Base-by-base conservation (phyloP, 768 basidiomycete species). In the Agaricus subrufescens region DNA sequence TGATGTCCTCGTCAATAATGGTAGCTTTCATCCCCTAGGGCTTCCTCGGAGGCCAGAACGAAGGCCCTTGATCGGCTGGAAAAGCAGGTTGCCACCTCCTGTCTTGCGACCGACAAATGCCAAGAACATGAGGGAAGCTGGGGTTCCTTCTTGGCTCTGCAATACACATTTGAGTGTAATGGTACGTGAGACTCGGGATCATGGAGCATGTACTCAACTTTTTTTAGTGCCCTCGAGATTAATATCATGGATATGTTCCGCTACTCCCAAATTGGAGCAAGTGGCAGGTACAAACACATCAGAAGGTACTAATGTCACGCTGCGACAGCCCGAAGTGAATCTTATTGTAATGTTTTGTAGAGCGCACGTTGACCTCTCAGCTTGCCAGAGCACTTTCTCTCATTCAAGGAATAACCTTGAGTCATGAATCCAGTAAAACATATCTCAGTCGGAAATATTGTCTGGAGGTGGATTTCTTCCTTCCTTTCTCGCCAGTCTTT, bases 141-240 rank as follows among this genome's bases (percentile, higher is more conserved):
- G 60, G 73, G 76, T 38, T 68, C 71, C 46, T 89, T 91, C 68
- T 65, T 85, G 19, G 75, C 80, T 9, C 71, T 91, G 42, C 91
- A 94, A 65, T 82, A 88, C 61, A 83, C 83, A 0, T 92, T 94
- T 61, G 87, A 93, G 67, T 90, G 86, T 68, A 94, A 94, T 64
- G 75, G 91, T 91, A 62, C 58, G 87, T 14, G 30, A 25, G 15
- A 65, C 51, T 19, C 39, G 40, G 15, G 46, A 37, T 27, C 39
- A 26, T n/a, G 25, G 40, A 44, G 4, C 9, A 14, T 40, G 27
- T 27, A 45, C 30, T 31, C 58, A 50, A 61, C 31, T 1, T 5
- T 25, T 15, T 1, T 19, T 59, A 93, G 91, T 93, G 37, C 82
- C 89, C 3, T 80, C 82, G 0, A 78, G 87, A 52, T 64, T 89